Evolutionary conservation across 2,329 filamentous ascomycete genomes (phyloP).

Genomic region (Hypoxylon sp.): DNA sequence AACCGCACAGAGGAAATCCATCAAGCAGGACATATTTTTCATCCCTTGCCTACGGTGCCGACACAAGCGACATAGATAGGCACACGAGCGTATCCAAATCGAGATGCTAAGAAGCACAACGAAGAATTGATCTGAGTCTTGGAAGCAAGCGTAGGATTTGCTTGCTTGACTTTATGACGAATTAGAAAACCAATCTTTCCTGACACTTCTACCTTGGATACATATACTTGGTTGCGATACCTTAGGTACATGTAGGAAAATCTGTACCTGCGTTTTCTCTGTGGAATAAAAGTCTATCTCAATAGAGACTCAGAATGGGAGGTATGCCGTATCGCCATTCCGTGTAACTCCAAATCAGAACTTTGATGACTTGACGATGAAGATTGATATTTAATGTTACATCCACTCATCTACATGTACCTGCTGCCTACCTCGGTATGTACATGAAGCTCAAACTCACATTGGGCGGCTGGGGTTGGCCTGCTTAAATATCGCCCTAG

Average conservation of each 20-base stretch:
- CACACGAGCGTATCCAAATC: conserved; percentile 4
- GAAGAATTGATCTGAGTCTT: not conserved
- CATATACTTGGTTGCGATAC: not conserved
- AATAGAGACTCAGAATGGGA: not conserved
- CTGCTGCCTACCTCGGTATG: not conserved
- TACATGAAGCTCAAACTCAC: not conserved
- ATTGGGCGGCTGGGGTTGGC: no score
- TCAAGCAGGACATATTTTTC: not conserved
- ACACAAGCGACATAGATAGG: conserved; percentile 16
- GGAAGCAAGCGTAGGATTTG: not conserved
- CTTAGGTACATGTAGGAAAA: no score
- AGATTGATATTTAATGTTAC: not conserved
- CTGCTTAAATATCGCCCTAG: not conserved
- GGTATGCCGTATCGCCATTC: not conserved
- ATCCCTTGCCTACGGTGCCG: conserved; percentile 19
- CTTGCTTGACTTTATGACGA: conserved; percentile 10
- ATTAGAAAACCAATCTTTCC: conserved; percentile 5
- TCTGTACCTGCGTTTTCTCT: not conserved
- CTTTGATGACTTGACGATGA: not conserved
- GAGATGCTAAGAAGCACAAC: conserved; percentile 1
- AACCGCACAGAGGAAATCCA: not conserved
- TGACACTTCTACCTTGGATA: not conserved
- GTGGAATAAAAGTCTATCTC: not conserved
- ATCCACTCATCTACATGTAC: not conserved
- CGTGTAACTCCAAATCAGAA: conserved; percentile 7